These are phyloP conservation scores for Apiospora aurea DNA, from an alignment of 2,329 filamentous ascomycete genomes.

Conservation along the genomic window DNA sequence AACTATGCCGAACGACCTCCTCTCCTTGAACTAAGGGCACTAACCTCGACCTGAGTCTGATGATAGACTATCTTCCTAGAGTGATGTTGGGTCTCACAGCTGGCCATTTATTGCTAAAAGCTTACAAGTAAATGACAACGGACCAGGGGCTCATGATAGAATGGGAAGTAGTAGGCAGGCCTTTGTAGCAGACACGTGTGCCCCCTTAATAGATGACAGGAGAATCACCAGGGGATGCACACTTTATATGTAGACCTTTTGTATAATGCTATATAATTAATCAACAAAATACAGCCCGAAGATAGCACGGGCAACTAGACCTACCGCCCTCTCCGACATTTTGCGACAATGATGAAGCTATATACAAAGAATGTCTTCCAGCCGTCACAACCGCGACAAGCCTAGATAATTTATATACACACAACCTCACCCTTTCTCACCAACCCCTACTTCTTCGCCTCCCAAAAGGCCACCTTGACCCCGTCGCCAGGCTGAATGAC, in stretches of 20 bases:
- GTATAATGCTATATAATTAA: background rate
- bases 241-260: background rate
- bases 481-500: slow-evolving; percentile 66
- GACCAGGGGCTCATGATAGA: background rate
- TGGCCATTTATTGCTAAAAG: too few relatives aligned
- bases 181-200: background rate
- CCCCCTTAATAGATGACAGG: background rate
- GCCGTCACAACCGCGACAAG: background rate
- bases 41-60: too few relatives aligned
- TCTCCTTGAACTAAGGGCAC: too few relatives aligned
- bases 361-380: background rate
- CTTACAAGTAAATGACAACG: background rate
- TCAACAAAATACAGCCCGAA: background rate
- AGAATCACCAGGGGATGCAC: background rate
- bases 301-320: background rate
- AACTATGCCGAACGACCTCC: too few relatives aligned
- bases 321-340: background rate
- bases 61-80: too few relatives aligned
- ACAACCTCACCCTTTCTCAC: background rate
- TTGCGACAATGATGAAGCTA: background rate
- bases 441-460: slow-evolving; percentile 43
- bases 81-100: too few relatives aligned
- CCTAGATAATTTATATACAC: background rate
- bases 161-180: background rate
- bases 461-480: slow-evolving; percentile 64